These are phyloP conservation scores for Endocarpon pusillum DNA, from an alignment of 495 filamentous ascomycete genomes.

Conservation along the genomic window DNA sequence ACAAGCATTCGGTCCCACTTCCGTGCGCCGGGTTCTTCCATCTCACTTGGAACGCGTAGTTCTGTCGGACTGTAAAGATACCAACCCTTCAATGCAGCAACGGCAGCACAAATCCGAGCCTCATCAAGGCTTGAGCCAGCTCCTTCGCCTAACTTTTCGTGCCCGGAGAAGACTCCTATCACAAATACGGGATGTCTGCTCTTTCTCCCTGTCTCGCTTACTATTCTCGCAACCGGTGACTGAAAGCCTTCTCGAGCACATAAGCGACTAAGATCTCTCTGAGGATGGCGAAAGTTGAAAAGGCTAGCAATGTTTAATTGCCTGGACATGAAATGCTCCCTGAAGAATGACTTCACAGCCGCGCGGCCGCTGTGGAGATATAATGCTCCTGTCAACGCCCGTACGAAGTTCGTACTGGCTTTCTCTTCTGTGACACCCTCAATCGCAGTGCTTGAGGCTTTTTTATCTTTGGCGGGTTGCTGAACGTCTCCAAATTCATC, in stretches of 20 bases:
- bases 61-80: conserved; percentile 77
- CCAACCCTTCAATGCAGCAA: conserved; percentile 78
- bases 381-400: conserved; percentile 64
- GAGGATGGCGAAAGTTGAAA: conserved; percentile 70
- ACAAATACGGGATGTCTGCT: conserved; percentile 77
- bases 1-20: conserved; percentile 72
- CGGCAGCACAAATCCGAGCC: conserved; percentile 60
- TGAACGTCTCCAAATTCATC: conserved; percentile 55
- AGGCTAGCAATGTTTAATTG: conserved; percentile 56
- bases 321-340: conserved; percentile 63
- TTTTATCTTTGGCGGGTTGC: conserved; percentile 6
- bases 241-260: conserved; percentile 85
- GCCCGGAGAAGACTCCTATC: conserved; percentile 82
- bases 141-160: conserved; percentile 79
- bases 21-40: conserved; percentile 43
- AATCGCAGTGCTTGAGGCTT: conserved; percentile 7
- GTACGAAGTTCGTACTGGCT: conserved; percentile 50
- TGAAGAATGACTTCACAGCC: conserved; percentile 61
- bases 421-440: conserved; percentile 25
- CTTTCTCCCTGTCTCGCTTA: conserved; percentile 72
- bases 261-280: conserved; percentile 59
- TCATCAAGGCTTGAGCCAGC: conserved; percentile 55
- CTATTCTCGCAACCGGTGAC: conserved; percentile 64
- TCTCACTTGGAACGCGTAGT: conserved; percentile 62
- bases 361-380: conserved; percentile 61